These are phyloP conservation scores for Yamadazyma songkhlaensis DNA, from an alignment of 1,139 yeast genomes.

Conservation along the genomic window DNA sequence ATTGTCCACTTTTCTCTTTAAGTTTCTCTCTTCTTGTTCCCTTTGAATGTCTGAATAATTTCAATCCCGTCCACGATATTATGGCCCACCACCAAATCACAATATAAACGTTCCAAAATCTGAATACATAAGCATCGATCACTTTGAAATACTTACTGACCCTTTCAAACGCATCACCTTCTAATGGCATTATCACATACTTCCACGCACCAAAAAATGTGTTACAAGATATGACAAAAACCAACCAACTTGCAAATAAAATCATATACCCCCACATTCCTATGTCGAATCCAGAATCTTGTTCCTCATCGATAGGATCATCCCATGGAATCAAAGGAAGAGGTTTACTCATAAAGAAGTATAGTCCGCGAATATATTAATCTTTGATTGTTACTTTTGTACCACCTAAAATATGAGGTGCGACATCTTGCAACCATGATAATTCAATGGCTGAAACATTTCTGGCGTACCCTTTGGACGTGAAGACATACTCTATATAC, in stretches of 20 bases:
- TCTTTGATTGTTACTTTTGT: slow-evolving; percentile 26
- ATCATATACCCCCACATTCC: slow-evolving; percentile 36
- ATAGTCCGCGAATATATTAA: slow-evolving; percentile 2
- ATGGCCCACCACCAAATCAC: slow-evolving; percentile 77
- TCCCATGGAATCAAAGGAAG: slow-evolving; percentile 16
- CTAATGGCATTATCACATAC: slow-evolving; percentile 34
- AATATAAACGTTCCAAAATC: slow-evolving; percentile 54
- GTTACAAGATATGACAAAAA: slow-evolving; percentile 42
- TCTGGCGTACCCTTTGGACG: slow-evolving; percentile 91
- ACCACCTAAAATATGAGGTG: slow-evolving; percentile 63
- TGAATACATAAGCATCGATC: slow-evolving; percentile 47
- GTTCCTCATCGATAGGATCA: slow-evolving; percentile 5
- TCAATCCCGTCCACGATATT: slow-evolving; percentile 74
- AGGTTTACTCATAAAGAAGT: slow-evolving; percentile 10
- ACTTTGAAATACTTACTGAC: slow-evolving; percentile 17
- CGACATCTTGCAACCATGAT: slow-evolving; percentile 83
- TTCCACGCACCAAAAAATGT: slow-evolving; percentile 45
- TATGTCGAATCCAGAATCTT: slow-evolving; percentile 1
- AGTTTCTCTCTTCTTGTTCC: slow-evolving; percentile 27
- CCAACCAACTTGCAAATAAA: slow-evolving; percentile 35
- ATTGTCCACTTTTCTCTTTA: too few species aligned
- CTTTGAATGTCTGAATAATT: slow-evolving; percentile 71
- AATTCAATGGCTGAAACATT: slow-evolving; percentile 80
- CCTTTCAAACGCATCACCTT: slow-evolving; percentile 13
- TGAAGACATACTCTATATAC: slow-evolving; percentile 92